Evolutionary conservation across 768 basidiomycete species (phyloP), one percentile per base, ranked within the genome.

Genomic region (Amanita jacksonii): DNA sequence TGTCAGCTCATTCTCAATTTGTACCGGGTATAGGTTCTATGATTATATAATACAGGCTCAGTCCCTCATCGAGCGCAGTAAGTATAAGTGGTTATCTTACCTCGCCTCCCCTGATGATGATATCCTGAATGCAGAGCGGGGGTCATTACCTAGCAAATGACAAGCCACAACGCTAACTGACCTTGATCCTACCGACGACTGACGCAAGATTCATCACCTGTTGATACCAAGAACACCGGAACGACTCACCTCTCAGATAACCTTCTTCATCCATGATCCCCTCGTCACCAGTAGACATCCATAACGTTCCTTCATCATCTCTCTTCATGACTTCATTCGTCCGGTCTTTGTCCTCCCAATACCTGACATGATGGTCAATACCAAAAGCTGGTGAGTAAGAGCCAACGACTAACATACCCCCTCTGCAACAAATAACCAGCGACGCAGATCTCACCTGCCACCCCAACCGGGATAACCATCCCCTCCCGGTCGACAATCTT

Each of bases 201-300:
- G 38, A 5, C n/a, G 23, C 15, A 7, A 10, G 16, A 4, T 36
- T 28, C 25, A 19, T 31, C 24, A 30, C 5, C n/a, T 18, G 16
- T 19, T 30, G 9, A 37, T 12, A 16, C 20, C 34, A 36, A 13
- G 3, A 15, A 30, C 16, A 25, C 10, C 9, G 38, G 38, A 28
- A 13, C 24, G 10, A 64, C 79, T 48, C 52, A 86, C 87, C 77
- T 51, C 63, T 61, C 15, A 90, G 57, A 60, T 89, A 90, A 1
- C 87, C 87, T 42, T 90, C 81, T 41, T 80, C 74, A 51, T 91
- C 87, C 63, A 91, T 72, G 25, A 84, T 78, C 1, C 75, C 86
- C 53, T 87, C 76, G 54, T 91, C 87, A 1, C 87, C 87, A 0
- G 83, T 87, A 58, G 82, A 73, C 79, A 90, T 87, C 87, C 87